Base-by-base conservation (phyloP, 1,139 yeast genomes). In the Scheffersomyces quercinus region DNA sequence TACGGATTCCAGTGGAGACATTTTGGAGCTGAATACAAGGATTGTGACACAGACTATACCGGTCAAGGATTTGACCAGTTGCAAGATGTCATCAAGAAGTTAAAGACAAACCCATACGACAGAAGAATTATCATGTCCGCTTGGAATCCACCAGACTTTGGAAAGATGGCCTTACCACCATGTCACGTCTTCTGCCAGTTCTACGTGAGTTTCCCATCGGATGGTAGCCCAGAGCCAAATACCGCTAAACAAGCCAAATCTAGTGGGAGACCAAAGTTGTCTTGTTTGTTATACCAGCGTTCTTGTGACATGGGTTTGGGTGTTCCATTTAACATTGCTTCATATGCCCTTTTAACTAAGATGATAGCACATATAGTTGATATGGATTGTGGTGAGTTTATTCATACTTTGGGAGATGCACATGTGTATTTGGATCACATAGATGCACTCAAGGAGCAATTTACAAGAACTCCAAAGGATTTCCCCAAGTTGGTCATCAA, bases 301-400 rank as follows among this genome's bases (percentile, higher is more conserved):
- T 88, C 97, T n/a, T 93, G 98, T 67, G 99, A 93, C 60, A 91
- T 93, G 97, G 99, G 99, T 0, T 78, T 93, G 31, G 99, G 99
- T 10, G 98, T 93, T 12, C 99, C 99, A 0, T 93, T 93, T 67
- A 95, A 93, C 62, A 93, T 95, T 58, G 99, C 99, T 0, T 89
- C 97, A 0, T 93, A 93, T 62, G 96, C 99, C 0, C 72, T 93
- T 47, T 74, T 93, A 50, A 90, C 97, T 3, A 85, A 80, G 56
- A 93, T 93, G 98, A 87, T 93, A 54, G 99, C 99, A 2, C 91
- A 88, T 53, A 87, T 93, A 9, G 91, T 90, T 38, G 96, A 82
- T 51, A 84, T 91, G 87, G 95, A 90, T 55, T 86, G 96, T 53
- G 98, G 98, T 29, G 98, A 91, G 55, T 88, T 93, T 53, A 80